phyloP scores from a whole-genome alignment of 208 protist genomes.

The Acanthamoeba lenticulata region DNA sequence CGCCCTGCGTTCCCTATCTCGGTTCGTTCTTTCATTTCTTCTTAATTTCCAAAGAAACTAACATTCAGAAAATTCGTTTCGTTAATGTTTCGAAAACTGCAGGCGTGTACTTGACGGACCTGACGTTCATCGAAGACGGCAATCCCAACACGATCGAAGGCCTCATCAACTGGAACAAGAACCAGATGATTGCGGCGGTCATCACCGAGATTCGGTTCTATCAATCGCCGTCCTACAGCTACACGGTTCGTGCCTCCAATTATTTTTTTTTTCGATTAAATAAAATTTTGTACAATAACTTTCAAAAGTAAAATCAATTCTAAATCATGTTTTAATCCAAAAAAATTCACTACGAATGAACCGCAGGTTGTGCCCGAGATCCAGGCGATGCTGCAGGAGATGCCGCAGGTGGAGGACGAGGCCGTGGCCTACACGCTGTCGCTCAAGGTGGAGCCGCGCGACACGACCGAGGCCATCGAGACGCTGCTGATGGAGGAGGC shows the following conservation, averaged over 20 bases:
- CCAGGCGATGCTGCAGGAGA: neutral
- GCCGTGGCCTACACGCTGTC: slow-evolving; percentile 42
- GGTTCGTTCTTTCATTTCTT: neutral
- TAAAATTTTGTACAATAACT: no score
- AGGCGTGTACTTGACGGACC: slow-evolving; percentile 62
- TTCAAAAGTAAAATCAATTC: no score
- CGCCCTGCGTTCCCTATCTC: slow-evolving; percentile 31
- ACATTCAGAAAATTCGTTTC: no score
- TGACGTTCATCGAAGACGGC: slow-evolving; percentile 68
- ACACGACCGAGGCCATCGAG: slow-evolving; percentile 57
- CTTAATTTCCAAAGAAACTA: neutral
- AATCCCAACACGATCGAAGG: slow-evolving; percentile 47
- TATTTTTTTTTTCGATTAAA: no score
- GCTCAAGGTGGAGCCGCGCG: slow-evolving; percentile 31
- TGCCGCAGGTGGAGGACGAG: neutral
- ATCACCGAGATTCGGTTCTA: slow-evolving; percentile 57
- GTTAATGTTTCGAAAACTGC: no score
- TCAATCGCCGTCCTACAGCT: neutral
- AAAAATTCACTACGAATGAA: neutral
- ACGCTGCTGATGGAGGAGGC: slow-evolving; percentile 55
- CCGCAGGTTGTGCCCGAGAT: neutral
- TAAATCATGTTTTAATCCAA: no score
- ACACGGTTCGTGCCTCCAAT: neutral
- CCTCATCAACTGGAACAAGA: slow-evolving; percentile 67
- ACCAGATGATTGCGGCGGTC: slow-evolving; percentile 55